Evolutionary conservation across 805 yeast genomes (phyloP), one percentile per base, ranked within the genome.

Genomic region (Lipomyces spencermartinsiae): DNA sequence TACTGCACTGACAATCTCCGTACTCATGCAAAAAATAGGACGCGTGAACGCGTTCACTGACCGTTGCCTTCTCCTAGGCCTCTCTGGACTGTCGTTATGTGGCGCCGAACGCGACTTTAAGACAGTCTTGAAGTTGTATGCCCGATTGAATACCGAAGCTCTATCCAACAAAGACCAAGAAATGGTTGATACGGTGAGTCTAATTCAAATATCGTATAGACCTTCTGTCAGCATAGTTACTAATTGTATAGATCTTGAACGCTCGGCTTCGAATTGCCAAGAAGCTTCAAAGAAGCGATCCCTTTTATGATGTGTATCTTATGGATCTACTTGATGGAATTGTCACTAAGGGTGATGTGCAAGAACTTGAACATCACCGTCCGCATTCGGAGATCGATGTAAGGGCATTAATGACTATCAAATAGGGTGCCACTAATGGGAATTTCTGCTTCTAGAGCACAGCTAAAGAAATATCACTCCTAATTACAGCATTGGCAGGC

Each of bases 301-400:
- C 87, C 12, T 80, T 87, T 61, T 89, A 82, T 78, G 80, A 76
- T 2, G 79, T 85, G 5, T 91, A 89, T 73, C 79, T 95, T 69
- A 82, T 82, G 49, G 93, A 91, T 69, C 78, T 93, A 25, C 81
- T 95, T 68, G 84, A 84, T 33, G 83, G 85, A 0, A 89, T 92
- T 63, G 85, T 92, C 54, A 82, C 89, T 43, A 87, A 88, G 73
- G 98, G 97, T 59, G 97, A 93, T 72, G 90, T 87, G 29, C 90
- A 86, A 72, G 85, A 80, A 51, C 84, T 86, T 58, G 95, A 89
- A 66, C 93, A 89, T 73, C 97, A 91, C 75, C 85, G 97, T 74
- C 84, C 96, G 1, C 93, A 78, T 53, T 61, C 68, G 1, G 77
- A 76, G 29, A 69, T 75, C 37, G 71, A 76, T 19, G 56, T 53